Percentiles rank a stretch among this genome's conserved stretches.
Evolutionary conservation across 768 basidiomycete species (phyloP).

Genomic region (Tulasnella sp.): DNA sequence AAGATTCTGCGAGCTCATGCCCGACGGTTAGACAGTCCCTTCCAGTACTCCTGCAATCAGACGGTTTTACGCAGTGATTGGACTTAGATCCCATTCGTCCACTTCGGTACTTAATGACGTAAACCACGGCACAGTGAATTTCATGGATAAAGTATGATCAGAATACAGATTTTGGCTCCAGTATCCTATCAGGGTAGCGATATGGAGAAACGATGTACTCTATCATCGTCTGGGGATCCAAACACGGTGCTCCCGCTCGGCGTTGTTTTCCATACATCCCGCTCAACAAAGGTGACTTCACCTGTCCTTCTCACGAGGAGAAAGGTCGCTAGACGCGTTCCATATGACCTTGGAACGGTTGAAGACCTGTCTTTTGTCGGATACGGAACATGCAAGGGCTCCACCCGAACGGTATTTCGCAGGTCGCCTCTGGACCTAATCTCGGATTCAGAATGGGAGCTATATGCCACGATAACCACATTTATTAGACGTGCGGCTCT

Average conservation of each 20-base stretch:
- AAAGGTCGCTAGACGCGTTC: slow-evolving; percentile 64
- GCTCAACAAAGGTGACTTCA: slow-evolving; percentile 54
- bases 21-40: too few species aligned
- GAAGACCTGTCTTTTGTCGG: background rate
- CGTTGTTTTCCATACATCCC: slow-evolving; percentile 51
- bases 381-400: slow-evolving; percentile 1
- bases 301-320: slow-evolving; percentile 54
- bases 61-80: too few species aligned
- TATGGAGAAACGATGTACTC: background rate
- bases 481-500: background rate
- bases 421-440: background rate
- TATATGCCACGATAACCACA: background rate
- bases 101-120: background rate
- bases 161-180: too few species aligned
- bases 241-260: slow-evolving; percentile 26
- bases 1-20: too few species aligned
- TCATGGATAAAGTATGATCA: too few species aligned
- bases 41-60: too few species aligned
- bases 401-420: slow-evolving; percentile 10
- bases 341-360: slow-evolving; percentile 35
- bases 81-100: background rate
- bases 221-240: slow-evolving; percentile 2
- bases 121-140: background rate
- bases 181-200: too few species aligned
- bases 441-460: background rate